Percentiles rank a stretch among this genome's conserved stretches.
Evolutionary conservation across 1,284 basidiomycete genomes (phyloP).

Genomic region (Microbotryomycetes sp.): DNA sequence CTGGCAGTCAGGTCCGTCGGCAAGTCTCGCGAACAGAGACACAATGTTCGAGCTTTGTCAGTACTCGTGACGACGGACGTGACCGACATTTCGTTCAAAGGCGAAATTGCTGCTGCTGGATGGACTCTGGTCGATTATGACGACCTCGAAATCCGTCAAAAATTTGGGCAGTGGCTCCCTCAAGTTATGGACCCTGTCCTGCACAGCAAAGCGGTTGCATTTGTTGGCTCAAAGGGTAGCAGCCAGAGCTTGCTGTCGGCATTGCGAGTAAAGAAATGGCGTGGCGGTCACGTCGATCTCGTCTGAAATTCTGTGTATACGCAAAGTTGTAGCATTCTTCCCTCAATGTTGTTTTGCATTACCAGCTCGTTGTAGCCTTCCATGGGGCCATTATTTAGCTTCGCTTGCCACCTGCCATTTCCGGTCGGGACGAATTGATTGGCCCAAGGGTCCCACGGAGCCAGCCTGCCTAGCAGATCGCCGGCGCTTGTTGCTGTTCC

Average conservation of each 20-base stretch:
- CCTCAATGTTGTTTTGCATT: too few species aligned
- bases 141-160: conserved; percentile 24
- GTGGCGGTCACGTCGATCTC: conserved; percentile 20
- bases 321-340: too few species aligned
- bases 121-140: conserved; percentile 29
- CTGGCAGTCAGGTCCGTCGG: conserved; percentile 9
- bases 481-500: too few species aligned
- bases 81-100: conserved; percentile 25
- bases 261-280: conserved; percentile 21
- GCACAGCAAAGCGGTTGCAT: conserved; percentile 16
- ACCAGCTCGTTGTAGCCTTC: neutral
- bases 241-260: conserved; percentile 18
- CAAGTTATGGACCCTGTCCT: conserved; percentile 23
- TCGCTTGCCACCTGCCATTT: too few species aligned
- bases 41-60: conserved; percentile 13
- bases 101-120: conserved; percentile 24
- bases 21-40: conserved; percentile 24
- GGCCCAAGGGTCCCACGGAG: too few species aligned
- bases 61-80: conserved; percentile 30
- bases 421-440: too few species aligned
- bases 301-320: too few species aligned
- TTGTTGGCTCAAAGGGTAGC: conserved; percentile 26
- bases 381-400: neutral
- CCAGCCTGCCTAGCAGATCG: too few species aligned
- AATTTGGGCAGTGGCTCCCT: conserved; percentile 16